Evolutionary conservation across 176 grass and related monocot genomes (phyloP), one percentile per base, ranked within the genome.

Genomic region (Ananas comosus): DNA sequence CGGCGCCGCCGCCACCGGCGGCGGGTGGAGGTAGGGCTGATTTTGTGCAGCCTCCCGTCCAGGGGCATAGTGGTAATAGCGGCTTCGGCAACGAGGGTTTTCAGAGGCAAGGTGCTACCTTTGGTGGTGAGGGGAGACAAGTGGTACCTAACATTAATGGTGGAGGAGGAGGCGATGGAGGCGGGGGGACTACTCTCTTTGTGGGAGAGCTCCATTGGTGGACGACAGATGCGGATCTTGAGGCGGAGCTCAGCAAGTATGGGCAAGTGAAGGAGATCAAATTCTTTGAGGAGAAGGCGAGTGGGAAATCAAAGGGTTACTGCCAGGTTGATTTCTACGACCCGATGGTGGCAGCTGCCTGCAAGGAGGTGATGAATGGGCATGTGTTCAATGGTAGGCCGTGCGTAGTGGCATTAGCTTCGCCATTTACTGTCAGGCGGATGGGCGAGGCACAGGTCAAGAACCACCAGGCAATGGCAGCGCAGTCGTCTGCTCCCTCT

Each of bases 181-280:
- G 73, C 12, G 82, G 82, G 23, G 87, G 87, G 13, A 88, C 80
- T 12, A 86, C 74, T 16, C 64, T 96, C 51, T 96, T 96, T 68
- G 87, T 91, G 13, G 91, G 87, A 0, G 91, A 96, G 33, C 91
- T 96, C 18, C 87, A 96, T 74, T 96, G 91, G 91, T 96, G 91
- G 91, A 96, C 91, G 29, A 91, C 91, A 5, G 91, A 96, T 66
- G 91, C 85, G 2, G 87, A 96, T 76, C 82, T 96, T 12, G 85
- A 91, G 72, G 72, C 22, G 2, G 91, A 96, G 71, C 59, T 91
- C 18, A 76, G 77, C 63, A 96, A 91, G 74, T 91, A 91, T 53
- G 91, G 87, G 5, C 88, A 75, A 59, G 82, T 91, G 48, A 96
- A 96, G 74, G 91, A 96, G 73, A 82, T 96, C 50, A 87, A 79